Base-by-base conservation (phyloP, 1,284 basidiomycete species). In the Ganoderma sinense region DNA sequence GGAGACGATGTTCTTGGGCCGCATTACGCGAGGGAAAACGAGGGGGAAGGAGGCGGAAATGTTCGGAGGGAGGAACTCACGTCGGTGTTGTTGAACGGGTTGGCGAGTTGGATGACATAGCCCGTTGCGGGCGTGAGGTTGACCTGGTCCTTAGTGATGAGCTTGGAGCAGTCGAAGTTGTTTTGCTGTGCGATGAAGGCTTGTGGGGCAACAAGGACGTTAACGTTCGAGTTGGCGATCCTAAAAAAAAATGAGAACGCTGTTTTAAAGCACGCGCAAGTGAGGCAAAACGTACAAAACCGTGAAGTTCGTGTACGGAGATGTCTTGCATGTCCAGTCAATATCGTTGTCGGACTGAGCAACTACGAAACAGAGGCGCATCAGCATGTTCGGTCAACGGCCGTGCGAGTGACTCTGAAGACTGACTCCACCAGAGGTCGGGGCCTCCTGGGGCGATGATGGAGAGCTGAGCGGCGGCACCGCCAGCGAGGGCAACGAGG, bases 151-250 rank as follows among this genome's bases (percentile, higher is more conserved):
- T 81, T 78, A 33, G 85, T 86, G 75, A 92, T 83, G 31, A 80
- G 78, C 76, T 85, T 82, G 11, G 89, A 91, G 80, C 91, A 92
- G 67, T 91, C 86, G 64, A 82, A 87, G 80, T 89, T 90, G 68
- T 84, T 74, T 68, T 89, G 79, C 66, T 85, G 78, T 41, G 87
- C 79, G 59, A 92, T 84, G 78, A 87, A 79, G 31, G 86, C 81
- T n/a, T 77, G 73, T 23, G 83, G 76, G 1, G 79, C 67, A 20
- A 67, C 8, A 63, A 86, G 76, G 67, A 86, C 73, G 26, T 73
- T 31, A 0, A 69, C 68, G 76, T 86, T 72, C 11, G 80, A 73
- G 80, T 87, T 88, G 65, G 79, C 75, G 60, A 87, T 59, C 33
- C 86, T 87, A 68, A n/a, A 36, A 63, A 11, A 36, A 33, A 68